Conservation (phyloP, 108 stramenopile species). For the Parmales sp. region DNA sequence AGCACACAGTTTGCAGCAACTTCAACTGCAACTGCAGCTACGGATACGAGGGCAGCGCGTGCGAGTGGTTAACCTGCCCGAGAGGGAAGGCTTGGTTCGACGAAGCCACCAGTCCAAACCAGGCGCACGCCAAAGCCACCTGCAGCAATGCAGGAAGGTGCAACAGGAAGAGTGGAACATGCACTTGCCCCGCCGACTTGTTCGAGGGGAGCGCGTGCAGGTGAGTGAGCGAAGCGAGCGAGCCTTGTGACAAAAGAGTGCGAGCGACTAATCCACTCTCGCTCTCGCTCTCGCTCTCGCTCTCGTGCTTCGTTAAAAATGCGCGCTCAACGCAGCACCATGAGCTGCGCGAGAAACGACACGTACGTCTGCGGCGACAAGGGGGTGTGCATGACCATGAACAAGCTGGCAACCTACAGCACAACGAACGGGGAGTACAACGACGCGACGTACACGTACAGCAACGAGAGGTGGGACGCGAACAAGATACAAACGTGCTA, state of each 20-base stretch:
- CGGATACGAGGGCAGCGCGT: slow-evolving; percentile 23
- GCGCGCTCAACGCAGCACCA: no score
- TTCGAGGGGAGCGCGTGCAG: slow-evolving; percentile 9
- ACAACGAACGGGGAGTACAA: slow-evolving; percentile 44
- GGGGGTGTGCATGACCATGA: slow-evolving; percentile 60
- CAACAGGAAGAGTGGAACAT: slow-evolving; percentile 25
- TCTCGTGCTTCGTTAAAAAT: no score
- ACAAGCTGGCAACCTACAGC: slow-evolving; percentile 38
- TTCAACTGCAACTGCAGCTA: neutral
- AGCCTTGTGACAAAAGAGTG: no score
- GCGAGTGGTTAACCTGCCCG: slow-evolving; percentile 45
- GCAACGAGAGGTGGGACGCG: slow-evolving; percentile 59
- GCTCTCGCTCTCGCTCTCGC: no score
- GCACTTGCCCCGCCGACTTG: slow-evolving; percentile 19
- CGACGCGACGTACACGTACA: slow-evolving; percentile 32
- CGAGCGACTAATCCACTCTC: no score
- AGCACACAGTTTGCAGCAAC: slow-evolving; percentile 3
- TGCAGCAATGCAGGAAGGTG: slow-evolving; percentile 38
- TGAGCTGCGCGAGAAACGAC: slow-evolving; percentile 41
- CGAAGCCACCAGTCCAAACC: slow-evolving; percentile 16
- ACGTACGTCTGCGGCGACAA: slow-evolving; percentile 41
- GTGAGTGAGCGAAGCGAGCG: no score
- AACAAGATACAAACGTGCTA: slow-evolving; percentile 48
- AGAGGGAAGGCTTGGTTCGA: slow-evolving; percentile 38
- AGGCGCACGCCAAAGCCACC: slow-evolving; percentile 24